A percentile compares a stretch with the other conserved stretches of the same genome.
Conservation (phyloP, 2,329 filamentous ascomycete genomes). For the Cytospora piceicola region DNA sequence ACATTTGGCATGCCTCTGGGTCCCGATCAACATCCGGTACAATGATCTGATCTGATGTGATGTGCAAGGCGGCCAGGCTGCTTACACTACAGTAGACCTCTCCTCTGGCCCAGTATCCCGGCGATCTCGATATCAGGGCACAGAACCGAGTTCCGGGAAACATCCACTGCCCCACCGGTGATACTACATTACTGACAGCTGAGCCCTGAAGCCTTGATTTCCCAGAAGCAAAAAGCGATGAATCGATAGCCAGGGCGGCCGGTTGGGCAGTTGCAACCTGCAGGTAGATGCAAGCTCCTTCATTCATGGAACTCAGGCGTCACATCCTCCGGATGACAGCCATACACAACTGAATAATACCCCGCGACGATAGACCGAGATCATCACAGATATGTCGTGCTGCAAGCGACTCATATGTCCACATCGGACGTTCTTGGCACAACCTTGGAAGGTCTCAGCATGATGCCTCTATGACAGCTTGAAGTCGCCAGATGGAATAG, state of each 20-base stretch:
- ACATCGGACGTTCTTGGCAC: neutral
- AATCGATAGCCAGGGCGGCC: slow-evolving; percentile 30
- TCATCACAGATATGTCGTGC: neutral
- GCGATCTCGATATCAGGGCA: neutral
- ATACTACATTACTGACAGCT: slow-evolving; percentile 4
- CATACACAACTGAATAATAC: neutral
- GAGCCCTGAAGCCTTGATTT: neutral
- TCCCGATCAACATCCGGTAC: neutral
- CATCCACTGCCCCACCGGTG: neutral
- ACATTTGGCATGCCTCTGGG: neutral
- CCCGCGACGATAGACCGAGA: neutral
- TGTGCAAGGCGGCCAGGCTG: neutral
- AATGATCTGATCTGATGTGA: neutral
- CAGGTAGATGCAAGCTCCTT: slow-evolving; percentile 29
- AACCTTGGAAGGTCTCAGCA: neutral
- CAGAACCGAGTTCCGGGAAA: slow-evolving; percentile 1
- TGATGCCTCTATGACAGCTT: neutral
- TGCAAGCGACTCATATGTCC: neutral
- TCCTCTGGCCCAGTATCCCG: neutral
- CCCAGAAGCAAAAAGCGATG: neutral
- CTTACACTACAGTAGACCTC: neutral
- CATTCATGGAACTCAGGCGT: neutral
- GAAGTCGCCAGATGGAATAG: neutral
- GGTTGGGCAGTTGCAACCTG: slow-evolving; percentile 31
- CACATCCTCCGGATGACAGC: neutral